Base-by-base conservation (phyloP, 768 basidiomycete species). In the Udeniomyces megalosporus region DNA sequence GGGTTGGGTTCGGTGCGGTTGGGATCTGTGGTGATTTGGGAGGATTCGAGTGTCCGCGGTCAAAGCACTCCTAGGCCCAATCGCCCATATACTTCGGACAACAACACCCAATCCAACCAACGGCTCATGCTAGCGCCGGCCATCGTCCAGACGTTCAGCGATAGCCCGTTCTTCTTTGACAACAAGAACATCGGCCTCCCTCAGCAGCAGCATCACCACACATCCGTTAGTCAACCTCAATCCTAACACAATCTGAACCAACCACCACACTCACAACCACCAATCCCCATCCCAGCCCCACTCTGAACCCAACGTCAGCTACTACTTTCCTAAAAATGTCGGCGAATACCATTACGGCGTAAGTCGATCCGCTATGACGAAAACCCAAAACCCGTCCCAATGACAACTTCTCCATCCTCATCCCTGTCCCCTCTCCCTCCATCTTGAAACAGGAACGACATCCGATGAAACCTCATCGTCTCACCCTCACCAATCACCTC, bases 261-360 rank as follows among this genome's bases (percentile, higher is more conserved):
- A n/a, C n/a, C n/a, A n/a, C 20, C 42, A 58, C 55, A 4, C 10
- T 26, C 35, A 12, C 38, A 17, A 8, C 17, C 38, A 42, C 38
- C 38, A 42, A 17, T 42, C 17, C 38, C 17, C 38, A 42, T 55
- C 26, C 29, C 61, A 84, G 81, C 78, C 85, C 3, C 88, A 93
- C 75, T 88, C 86, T 49, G 80, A 84, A 24, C 87, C 89, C 0
- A 83, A 87, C 67, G 95, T 99, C 10, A 91, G 92, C 2, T 99
- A 97, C 74, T 99, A 92, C 75, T 91, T 86, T 68, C 90, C 95
- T 0, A 85, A 86, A 74, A 88, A 84, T 53, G 86, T 96, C 2
- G 95, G 95, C 2, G 84, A 86, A 66, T 88, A 90, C 72, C 95
- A 99, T 72, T 99, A 96, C 76, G 93, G 93, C 66, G 93, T 93